Evolutionary conservation across 768 basidiomycete species (phyloP), one percentile per base, ranked within the genome.

Genomic region (Rhizopogon vinicolor): DNA sequence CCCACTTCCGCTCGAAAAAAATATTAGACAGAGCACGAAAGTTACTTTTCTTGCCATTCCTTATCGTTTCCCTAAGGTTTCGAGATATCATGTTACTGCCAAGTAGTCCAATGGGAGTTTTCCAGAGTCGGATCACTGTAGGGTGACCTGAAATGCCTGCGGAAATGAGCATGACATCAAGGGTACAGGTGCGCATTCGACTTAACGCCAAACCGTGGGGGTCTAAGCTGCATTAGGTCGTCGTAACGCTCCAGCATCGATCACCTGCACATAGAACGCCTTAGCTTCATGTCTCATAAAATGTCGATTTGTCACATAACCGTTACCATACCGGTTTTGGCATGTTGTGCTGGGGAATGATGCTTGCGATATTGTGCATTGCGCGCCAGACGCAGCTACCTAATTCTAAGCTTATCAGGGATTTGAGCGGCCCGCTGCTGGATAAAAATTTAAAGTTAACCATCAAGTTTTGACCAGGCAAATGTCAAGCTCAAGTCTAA

Each of bases 201-300:
- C 35, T 46, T 18, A 46, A 31, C n/a, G n/a, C n/a, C 45, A n/a
- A 31, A 52, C 58, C 53, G 51, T 62, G 52, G 19, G 31, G 46
- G 25, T 18, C 44, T 29, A 48, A 19, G 7, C 46, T 48, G n/a
- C 46, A 48, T 48, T 48, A 48, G 46, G 46, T 19, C 18, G 4
- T 48, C 31, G 18, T 19, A 19, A 48, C 46, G 31, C 46, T 31
- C 46, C 46, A 31, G 33, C 46, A 9, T 33, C 8, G 31, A 33
- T 33, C 31, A 33, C 9, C 31, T 33, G 12, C 33, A 31, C 29
- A 18, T 12, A 48, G 18, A 35, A 48, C 46, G 7, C 31, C 35
- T 48, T 35, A 22, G 46, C 8, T 48, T 35, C 19, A 10, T 22
- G 19, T 49, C 19, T 49, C 19, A 48, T 35, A 35, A 49, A 19